A percentile compares a stretch with the other conserved stretches of the same genome.
Evolutionary conservation across 2,329 filamentous ascomycete genomes (phyloP).

Genomic region (Cryphonectria parasitica): DNA sequence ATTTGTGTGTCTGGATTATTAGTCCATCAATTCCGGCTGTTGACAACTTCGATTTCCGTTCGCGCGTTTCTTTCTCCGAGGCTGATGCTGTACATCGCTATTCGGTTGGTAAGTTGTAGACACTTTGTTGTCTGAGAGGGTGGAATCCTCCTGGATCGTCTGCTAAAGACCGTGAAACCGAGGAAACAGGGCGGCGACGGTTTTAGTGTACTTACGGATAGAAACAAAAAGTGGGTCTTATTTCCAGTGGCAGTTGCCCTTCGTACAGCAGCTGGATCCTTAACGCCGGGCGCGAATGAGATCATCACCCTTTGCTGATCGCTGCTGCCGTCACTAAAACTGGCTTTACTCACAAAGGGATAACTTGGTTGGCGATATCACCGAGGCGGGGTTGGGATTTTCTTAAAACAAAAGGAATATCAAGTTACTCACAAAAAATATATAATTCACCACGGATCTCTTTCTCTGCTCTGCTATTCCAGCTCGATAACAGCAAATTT

Average conservation of each 20-base stretch:
- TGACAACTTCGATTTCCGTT: neutral
- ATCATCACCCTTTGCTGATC: neutral
- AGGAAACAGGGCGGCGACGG: no score
- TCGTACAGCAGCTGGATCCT: neutral
- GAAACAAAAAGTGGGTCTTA: neutral
- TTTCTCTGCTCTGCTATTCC: neutral
- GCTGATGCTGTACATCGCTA: neutral
- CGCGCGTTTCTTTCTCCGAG: neutral
- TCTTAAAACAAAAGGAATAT: neutral
- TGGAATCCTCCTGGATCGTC: neutral
- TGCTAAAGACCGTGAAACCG: neutral
- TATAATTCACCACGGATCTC: neutral
- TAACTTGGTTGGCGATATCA: neutral
- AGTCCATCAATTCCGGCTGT: neutral
- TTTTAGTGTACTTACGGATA: no score
- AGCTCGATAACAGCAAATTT: neutral
- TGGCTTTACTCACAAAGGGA: neutral
- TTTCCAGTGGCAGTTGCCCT: neutral
- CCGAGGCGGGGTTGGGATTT: neutral
- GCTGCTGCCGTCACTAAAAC: neutral
- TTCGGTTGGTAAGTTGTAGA: no score
- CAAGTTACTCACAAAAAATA: neutral
- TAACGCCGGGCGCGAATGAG: constrained; percentile 6
- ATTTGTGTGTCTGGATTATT: neutral
- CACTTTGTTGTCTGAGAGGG: neutral